Evolutionary conservation across 148 eudicot genomes (phyloP).

Genomic region (Silene latifolia): DNA sequence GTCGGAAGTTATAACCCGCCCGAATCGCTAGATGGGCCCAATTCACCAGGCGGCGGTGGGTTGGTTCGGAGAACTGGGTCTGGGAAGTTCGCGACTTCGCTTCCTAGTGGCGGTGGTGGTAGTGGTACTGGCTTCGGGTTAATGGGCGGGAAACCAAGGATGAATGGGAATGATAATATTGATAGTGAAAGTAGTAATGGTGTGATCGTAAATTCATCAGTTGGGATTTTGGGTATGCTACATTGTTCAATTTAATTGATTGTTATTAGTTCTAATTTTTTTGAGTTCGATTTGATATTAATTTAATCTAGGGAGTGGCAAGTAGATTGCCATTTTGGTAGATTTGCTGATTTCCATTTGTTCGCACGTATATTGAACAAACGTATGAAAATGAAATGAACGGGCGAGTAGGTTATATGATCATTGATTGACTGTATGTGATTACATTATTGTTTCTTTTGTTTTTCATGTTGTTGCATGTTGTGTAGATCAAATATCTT

Average conservation of each 20-base stretch:
- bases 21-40: conserved; percentile 24
- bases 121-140: conserved; percentile 36
- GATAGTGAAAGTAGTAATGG: conserved; percentile 28
- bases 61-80: conserved; percentile 26
- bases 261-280: background rate
- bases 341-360: background rate
- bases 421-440: background rate
- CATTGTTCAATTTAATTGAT: conserved; percentile 11
- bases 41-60: background rate
- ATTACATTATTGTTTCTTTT: background rate
- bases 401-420: no score
- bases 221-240: conserved; percentile 38
- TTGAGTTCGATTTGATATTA: background rate
- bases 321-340: background rate
- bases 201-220: conserved; percentile 40
- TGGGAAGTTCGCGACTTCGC: conserved; percentile 55
- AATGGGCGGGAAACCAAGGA: conserved; percentile 33
- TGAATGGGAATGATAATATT: conserved; percentile 23
- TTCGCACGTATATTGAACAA: no score
- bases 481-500: background rate
- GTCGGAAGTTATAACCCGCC: conserved; percentile 73
- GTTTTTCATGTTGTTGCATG: background rate
- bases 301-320: background rate
- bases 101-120: conserved; percentile 59
- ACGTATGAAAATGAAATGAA: no score